Evolutionary conservation across 2,329 filamentous ascomycete genomes (phyloP), one percentile per base, ranked within the genome.

Genomic region (Alternaria arborescens): DNA sequence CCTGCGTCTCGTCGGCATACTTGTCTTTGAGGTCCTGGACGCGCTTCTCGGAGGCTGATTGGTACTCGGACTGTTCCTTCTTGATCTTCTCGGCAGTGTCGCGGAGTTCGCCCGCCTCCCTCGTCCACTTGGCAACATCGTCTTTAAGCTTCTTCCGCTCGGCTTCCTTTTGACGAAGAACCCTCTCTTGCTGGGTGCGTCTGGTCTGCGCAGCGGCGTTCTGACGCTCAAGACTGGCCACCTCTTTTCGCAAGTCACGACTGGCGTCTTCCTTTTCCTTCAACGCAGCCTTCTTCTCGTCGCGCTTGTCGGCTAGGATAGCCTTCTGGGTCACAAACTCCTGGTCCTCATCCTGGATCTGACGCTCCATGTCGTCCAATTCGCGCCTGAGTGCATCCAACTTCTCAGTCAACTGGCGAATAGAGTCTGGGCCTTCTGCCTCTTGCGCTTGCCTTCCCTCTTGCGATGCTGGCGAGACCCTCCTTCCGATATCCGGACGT

Each of bases 211-310:
- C 90, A 5, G 88, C 86, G 48, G 93, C 88, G 82, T 96, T 97
- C 66, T 91, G 85, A 54, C 92, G 88, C 77, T 96, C 93, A 6
- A 94, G 88, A 46, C 87, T 88, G 53, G 92, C 89, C 54, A 96
- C 89, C 73, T 94, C 90, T 64, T 90, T 90, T 72, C 91, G 92
- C 55, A 97, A 80, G 73, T 93, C 93, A 44, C 92, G 89, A 50
- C 93, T 97, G 52, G 89, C 91, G 71, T 96, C 93, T 66, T 98
- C 94, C 77, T 96, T 97, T 73, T 97, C 92, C 75, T 92, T 95
- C 55, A 95, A 84, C 20, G 89, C 85, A 63, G 90, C 89, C 71
- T 87, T 89, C 76, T 97, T 88, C 52, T 90, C 86, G 67, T 96
- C 92, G 61, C 92, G 90, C 71, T 97, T 92, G 60, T 88, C 88